Evolutionary conservation across 768 basidiomycete species (phyloP).

Genomic region (Holtermanniella nyarrowii): DNA sequence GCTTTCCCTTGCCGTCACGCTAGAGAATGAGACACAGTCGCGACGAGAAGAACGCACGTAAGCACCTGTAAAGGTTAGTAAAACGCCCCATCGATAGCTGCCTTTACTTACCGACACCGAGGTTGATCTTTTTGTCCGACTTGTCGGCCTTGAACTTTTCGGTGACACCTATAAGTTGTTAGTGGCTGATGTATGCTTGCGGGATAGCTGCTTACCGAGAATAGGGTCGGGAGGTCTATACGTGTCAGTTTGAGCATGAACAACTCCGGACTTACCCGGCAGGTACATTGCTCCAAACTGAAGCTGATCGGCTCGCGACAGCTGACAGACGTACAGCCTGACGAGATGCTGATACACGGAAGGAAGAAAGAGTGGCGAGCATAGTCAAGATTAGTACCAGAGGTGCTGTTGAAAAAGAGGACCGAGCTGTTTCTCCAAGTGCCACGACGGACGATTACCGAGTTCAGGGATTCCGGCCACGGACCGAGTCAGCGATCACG

Average conservation of each 20-base stretch:
- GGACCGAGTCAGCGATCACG: not conserved
- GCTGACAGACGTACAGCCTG: not conserved
- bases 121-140: slow-evolving; percentile 84
- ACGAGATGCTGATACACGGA: not conserved
- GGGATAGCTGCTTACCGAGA: slow-evolving; percentile 22
- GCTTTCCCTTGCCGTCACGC: slow-evolving; percentile 86
- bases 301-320: slow-evolving; percentile 16
- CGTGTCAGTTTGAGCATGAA: not conserved
- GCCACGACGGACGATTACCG: too few species aligned
- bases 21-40: slow-evolving; percentile 8
- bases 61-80: slow-evolving; percentile 14
- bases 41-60: slow-evolving; percentile 23
- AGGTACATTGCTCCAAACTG: slow-evolving; percentile 34
- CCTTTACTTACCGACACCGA: slow-evolving; percentile 84
- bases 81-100: not conserved
- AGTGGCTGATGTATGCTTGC: not conserved
- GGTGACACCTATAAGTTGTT: slow-evolving; percentile 47
- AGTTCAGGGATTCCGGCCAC: not conserved
- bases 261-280: slow-evolving; percentile 24
- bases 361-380: not conserved
- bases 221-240: slow-evolving; percentile 37
- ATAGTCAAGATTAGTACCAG: not conserved
- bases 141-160: slow-evolving; percentile 97
- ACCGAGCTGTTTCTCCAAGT: too few species aligned
- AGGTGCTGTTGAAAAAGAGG: not conserved